These are phyloP conservation scores for Tylopilus intermedius DNA, from an alignment of 768 basidiomycete genomes.

Conservation along the genomic window DNA sequence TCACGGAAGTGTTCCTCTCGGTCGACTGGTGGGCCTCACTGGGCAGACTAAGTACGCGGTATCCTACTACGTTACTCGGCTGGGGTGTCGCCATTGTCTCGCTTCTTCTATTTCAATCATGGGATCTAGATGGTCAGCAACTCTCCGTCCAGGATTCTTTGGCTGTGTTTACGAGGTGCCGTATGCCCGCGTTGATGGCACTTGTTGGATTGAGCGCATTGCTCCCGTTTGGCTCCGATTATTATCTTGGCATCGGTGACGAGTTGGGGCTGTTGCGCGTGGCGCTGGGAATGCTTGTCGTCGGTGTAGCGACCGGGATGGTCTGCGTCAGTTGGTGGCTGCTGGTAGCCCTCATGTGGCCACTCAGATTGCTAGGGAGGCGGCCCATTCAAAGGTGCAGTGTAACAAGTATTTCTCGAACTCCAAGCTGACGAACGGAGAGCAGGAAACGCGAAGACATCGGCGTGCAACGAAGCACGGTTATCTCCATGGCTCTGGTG, in stretches of 20 bases:
- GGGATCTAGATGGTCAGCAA: constrained; percentile 33
- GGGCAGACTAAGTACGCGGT: constrained; percentile 68
- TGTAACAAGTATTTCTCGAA: not conserved
- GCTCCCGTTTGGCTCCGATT: constrained; percentile 51
- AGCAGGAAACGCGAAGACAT: constrained; percentile 29
- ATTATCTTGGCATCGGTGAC: constrained; percentile 59
- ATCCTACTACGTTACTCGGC: constrained; percentile 62
- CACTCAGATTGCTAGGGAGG: constrained; percentile 25
- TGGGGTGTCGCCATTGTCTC: constrained; percentile 75
- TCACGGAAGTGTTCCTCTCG: constrained; percentile 40
- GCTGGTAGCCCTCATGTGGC: constrained; percentile 45
- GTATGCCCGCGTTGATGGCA: constrained; percentile 41
- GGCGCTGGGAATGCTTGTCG: constrained; percentile 50
- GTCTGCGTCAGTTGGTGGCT: constrained; percentile 59
- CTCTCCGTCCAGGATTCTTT: constrained; percentile 51
- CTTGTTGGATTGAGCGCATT: constrained; percentile 43
- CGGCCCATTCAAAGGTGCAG: constrained; percentile 16
- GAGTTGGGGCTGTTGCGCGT: constrained; percentile 36
- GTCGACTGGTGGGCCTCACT: constrained; percentile 70
- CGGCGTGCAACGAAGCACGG: constrained; percentile 42
- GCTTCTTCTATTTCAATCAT: constrained; percentile 51
- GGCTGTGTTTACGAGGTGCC: constrained; percentile 34
- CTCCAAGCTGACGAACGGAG: not conserved
- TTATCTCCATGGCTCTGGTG: constrained; percentile 58
- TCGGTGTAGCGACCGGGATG: constrained; percentile 60